Evolutionary conservation across 2,329 filamentous ascomycete species (phyloP).

Genomic region (Aspergillus persii): DNA sequence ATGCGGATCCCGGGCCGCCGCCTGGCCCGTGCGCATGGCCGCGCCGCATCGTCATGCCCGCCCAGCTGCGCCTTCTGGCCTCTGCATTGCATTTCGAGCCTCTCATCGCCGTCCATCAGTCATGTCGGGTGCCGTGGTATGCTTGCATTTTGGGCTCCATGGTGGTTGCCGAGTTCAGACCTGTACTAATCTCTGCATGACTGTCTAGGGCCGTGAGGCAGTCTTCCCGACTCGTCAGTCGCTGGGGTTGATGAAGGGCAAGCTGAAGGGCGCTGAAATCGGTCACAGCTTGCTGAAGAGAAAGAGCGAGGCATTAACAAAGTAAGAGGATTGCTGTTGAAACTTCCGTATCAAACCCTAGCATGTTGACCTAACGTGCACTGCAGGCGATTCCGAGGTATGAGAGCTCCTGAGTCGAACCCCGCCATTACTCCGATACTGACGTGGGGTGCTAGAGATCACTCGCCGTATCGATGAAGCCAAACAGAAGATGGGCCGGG

Average conservation of each 20-base stretch:
- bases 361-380: constrained; percentile 17
- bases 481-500: constrained; percentile 97
- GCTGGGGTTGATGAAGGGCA: constrained; percentile 93
- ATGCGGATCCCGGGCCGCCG: constrained; percentile 14
- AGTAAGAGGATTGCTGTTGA: constrained; percentile 56
- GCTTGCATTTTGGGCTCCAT: background rate
- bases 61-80: constrained; percentile 15
- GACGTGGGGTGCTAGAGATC: constrained; percentile 64
- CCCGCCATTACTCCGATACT: constrained; percentile 24
- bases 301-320: constrained; percentile 97
- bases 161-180: background rate
- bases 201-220: constrained; percentile 77
- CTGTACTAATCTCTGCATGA: constrained; percentile 16
- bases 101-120: constrained; percentile 10
- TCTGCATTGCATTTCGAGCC: constrained; percentile 5
- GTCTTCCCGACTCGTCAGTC: constrained; percentile 98
- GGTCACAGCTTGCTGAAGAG: constrained; percentile 94
- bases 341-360: constrained; percentile 4
- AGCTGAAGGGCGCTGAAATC: constrained; percentile 89
- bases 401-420: constrained; percentile 23
- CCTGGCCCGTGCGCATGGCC: constrained; percentile 25
- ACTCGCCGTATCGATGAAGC: constrained; percentile 96
- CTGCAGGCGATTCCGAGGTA: constrained; percentile 82
- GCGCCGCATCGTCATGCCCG: constrained; percentile 29
- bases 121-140: constrained; percentile 38